Conservation (phyloP, 192 early-diverging fungal species). For the Lunasporangiospora selenospora region DNA sequence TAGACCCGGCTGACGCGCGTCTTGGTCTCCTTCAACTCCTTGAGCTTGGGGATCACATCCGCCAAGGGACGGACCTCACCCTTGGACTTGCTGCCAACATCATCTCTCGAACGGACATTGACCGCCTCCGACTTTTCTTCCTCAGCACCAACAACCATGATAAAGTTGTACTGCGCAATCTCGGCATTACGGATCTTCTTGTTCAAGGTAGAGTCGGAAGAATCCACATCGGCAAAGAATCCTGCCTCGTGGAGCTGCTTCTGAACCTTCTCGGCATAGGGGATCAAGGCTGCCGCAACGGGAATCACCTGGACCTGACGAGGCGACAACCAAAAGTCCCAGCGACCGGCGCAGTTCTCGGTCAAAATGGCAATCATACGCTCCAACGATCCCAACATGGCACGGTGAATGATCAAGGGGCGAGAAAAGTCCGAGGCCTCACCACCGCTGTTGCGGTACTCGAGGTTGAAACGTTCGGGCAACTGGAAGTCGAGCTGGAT, state of each 20-base stretch:
- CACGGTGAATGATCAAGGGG: slow-evolving; percentile 99
- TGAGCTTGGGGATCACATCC: slow-evolving; percentile 73
- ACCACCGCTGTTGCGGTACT: slow-evolving; percentile 79
- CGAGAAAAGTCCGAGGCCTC: slow-evolving; percentile 64
- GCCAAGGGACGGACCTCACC: slow-evolving; percentile 80
- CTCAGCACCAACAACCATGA: slow-evolving; percentile 91
- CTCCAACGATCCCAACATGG: slow-evolving; percentile 96
- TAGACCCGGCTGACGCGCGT: slow-evolving; percentile 64
- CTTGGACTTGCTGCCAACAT: slow-evolving; percentile 81
- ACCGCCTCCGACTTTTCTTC: slow-evolving; percentile 80
- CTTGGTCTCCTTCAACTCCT: slow-evolving; percentile 70
- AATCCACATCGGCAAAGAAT: slow-evolving; percentile 87
- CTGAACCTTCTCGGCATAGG: slow-evolving; percentile 83
- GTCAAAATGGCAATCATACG: slow-evolving; percentile 95
- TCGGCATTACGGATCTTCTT: slow-evolving; percentile 99
- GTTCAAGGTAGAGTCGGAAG: slow-evolving; percentile 86
- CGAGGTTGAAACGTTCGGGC: slow-evolving; percentile 91
- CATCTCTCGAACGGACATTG: slow-evolving; percentile 91
- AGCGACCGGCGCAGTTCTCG: slow-evolving; percentile 96
- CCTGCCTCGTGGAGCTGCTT: slow-evolving; percentile 74
- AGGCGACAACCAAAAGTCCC: slow-evolving; percentile 96
- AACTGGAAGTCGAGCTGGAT: slow-evolving; percentile 99
- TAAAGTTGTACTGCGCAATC: slow-evolving; percentile 95
- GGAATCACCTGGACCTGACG: slow-evolving; percentile 93
- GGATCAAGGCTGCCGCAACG: slow-evolving; percentile 76